phyloP scores from a whole-genome alignment of 164 flowering plant species.

The Berberis vulgaris region DNA sequence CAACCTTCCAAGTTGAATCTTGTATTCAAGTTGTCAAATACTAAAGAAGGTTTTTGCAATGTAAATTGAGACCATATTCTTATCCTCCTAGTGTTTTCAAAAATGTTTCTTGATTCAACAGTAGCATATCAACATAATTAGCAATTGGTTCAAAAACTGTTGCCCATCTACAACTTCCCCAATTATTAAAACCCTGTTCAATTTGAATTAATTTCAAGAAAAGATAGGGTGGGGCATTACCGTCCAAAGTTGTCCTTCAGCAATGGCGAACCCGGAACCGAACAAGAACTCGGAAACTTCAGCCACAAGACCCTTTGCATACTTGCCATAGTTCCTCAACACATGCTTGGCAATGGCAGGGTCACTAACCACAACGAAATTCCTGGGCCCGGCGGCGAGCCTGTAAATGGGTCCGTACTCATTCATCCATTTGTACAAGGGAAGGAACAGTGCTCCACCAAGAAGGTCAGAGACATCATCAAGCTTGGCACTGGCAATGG shows the following conservation, averaged over 20 bases:
- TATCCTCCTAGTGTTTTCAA: too few relatives aligned
- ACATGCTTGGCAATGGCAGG: constrained; percentile 93
- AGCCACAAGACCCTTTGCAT: constrained; percentile 77
- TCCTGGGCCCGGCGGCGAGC: constrained; percentile 81
- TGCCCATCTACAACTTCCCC: too few relatives aligned
- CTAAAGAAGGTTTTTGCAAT: too few relatives aligned
- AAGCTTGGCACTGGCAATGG: constrained; percentile 70
- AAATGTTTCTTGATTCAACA: too few relatives aligned
- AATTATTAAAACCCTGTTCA: background rate
- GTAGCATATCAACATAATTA: too few relatives aligned
- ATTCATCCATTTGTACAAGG: constrained; percentile 84
- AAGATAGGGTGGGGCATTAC: constrained; percentile 24
- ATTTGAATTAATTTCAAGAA: background rate
- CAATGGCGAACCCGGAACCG: constrained; percentile 92
- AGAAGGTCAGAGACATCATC: constrained; percentile 86
- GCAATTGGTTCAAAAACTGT: too few relatives aligned
- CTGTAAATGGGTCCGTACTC: constrained; percentile 75
- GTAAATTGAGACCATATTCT: too few relatives aligned
- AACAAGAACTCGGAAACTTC: constrained; percentile 92
- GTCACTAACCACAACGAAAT: constrained; percentile 82
- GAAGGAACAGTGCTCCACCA: constrained; percentile 86
- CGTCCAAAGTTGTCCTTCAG: constrained; percentile 92
- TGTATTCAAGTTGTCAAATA: too few relatives aligned
- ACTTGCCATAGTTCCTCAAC: constrained; percentile 68
- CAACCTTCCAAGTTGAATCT: too few relatives aligned